A percentile compares a stretch with the other conserved stretches of the same genome.
Conservation (phyloP, 805 yeast genomes). For the Kluyveromyces lactis region DNA sequence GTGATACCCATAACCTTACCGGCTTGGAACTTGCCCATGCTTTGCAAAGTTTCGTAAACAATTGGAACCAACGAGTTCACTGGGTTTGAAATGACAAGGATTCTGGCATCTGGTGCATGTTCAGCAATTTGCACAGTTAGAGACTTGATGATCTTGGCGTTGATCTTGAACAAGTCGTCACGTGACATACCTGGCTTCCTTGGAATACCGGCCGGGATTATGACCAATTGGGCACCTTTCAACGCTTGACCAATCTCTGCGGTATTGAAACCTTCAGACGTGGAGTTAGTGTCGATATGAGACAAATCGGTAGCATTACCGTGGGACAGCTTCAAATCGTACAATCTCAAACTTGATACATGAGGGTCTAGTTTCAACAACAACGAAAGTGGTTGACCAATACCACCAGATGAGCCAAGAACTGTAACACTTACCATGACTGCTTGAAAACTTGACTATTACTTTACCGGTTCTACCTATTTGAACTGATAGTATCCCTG, state of each 20-base stretch:
- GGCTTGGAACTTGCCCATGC: slow-evolving; percentile 65
- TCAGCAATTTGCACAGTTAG: slow-evolving; percentile 64
- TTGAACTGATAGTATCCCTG: too few relatives aligned
- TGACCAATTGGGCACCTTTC: slow-evolving; percentile 72
- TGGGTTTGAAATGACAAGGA: slow-evolving; percentile 69
- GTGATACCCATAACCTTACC: slow-evolving; percentile 78
- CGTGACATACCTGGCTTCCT: slow-evolving; percentile 87
- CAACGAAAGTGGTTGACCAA: slow-evolving; percentile 63
- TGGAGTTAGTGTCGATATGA: slow-evolving; percentile 69
- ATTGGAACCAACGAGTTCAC: slow-evolving; percentile 81
- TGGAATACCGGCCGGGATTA: slow-evolving; percentile 87
- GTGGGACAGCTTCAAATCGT: slow-evolving; percentile 68
- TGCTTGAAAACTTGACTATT: too few relatives aligned
- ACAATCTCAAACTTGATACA: slow-evolving; percentile 60
- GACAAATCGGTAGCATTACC: slow-evolving; percentile 78
- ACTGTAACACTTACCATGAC: slow-evolving; percentile 54
- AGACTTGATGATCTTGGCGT: slow-evolving; percentile 74
- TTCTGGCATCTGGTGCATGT: slow-evolving; percentile 57
- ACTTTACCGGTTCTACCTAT: too few relatives aligned
- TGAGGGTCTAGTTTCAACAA: slow-evolving; percentile 63
- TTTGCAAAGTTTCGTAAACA: slow-evolving; percentile 69
- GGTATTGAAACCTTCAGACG: slow-evolving; percentile 58
- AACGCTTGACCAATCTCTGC: slow-evolving; percentile 63
- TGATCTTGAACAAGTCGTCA: slow-evolving; percentile 77
- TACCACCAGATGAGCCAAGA: slow-evolving; percentile 82